Conservation (phyloP, 2,329 filamentous ascomycete species). For the Fusarium pseudocircinatum region DNA sequence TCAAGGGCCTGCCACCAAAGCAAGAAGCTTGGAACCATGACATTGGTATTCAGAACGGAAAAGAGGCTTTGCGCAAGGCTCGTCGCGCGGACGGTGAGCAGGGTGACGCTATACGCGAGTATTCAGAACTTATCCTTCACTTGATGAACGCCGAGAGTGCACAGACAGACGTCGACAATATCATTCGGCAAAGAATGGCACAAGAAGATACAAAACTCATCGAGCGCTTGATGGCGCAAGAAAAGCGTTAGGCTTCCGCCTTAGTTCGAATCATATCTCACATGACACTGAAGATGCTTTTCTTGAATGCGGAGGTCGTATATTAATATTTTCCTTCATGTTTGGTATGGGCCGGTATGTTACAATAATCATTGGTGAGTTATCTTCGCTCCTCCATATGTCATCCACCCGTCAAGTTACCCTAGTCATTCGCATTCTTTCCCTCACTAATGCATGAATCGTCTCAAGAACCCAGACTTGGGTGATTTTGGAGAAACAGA, state of each 20-base stretch:
- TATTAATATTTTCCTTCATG: slow-evolving; percentile 11
- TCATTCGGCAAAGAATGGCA: slow-evolving; percentile 57
- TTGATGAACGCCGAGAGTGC: slow-evolving; percentile 53
- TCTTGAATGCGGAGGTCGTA: not conserved
- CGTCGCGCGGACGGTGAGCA: slow-evolving; percentile 61
- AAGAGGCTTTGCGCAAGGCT: slow-evolving; percentile 62
- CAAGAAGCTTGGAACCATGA: slow-evolving; percentile 66
- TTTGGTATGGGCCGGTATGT: slow-evolving; percentile 29
- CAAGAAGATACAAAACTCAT: slow-evolving; percentile 61
- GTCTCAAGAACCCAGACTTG: slow-evolving; percentile 53
- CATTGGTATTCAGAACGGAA: slow-evolving; percentile 65
- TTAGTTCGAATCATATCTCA: not conserved
- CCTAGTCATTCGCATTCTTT: not conserved
- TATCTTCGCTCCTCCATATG: slow-evolving; percentile 7
- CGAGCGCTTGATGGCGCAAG: slow-evolving; percentile 58
- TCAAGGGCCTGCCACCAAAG: slow-evolving; percentile 47
- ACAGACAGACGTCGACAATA: slow-evolving; percentile 46
- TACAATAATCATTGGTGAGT: slow-evolving; percentile 30
- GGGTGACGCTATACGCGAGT: slow-evolving; percentile 69
- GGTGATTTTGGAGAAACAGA: slow-evolving; percentile 46
- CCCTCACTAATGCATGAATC: slow-evolving; percentile 54
- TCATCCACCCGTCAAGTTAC: not conserved
- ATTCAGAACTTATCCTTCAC: slow-evolving; percentile 64
- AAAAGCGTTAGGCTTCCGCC: slow-evolving; percentile 44
- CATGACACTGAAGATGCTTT: not conserved